Conservation (phyloP, 495 filamentous ascomycete species). For the Amphirosellinia nigrospora region DNA sequence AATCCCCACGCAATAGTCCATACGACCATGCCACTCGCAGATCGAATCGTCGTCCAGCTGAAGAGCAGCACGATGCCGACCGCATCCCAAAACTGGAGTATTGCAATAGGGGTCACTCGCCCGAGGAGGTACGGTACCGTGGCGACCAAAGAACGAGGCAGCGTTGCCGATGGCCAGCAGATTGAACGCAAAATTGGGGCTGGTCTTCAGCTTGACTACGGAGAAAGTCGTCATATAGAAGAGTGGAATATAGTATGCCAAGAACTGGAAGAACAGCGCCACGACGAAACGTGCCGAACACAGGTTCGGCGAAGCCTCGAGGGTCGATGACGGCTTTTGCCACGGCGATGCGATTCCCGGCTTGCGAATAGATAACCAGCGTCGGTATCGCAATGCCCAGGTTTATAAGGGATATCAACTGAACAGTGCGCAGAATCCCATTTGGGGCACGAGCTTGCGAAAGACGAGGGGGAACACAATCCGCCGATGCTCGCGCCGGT, state of each 20-base stretch:
- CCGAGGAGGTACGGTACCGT: neutral
- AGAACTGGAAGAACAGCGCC: neutral
- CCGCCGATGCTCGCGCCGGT: slow-evolving; percentile 65
- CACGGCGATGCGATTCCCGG: neutral
- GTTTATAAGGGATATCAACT: neutral
- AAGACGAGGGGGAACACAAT: slow-evolving; percentile 69
- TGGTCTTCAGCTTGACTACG: neutral
- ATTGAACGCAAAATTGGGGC: neutral
- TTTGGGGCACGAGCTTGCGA: slow-evolving; percentile 54
- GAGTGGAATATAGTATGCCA: neutral
- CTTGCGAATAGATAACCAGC: neutral
- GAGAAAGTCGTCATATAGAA: neutral
- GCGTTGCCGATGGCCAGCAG: neutral
- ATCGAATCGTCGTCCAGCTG: neutral
- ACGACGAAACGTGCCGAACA: neutral
- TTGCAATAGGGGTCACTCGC: neutral
- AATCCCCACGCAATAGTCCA: slow-evolving; percentile 24
- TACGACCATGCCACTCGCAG: slow-evolving; percentile 49
- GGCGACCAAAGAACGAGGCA: neutral
- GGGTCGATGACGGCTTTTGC: neutral
- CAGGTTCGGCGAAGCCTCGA: neutral
- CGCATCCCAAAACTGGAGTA: neutral
- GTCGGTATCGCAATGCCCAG: neutral
- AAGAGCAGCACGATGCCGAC: neutral
- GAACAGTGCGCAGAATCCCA: slow-evolving; percentile 29